Evolutionary conservation across 805 yeast species (phyloP).

Genomic region (Lipomyces oligophaga): DNA sequence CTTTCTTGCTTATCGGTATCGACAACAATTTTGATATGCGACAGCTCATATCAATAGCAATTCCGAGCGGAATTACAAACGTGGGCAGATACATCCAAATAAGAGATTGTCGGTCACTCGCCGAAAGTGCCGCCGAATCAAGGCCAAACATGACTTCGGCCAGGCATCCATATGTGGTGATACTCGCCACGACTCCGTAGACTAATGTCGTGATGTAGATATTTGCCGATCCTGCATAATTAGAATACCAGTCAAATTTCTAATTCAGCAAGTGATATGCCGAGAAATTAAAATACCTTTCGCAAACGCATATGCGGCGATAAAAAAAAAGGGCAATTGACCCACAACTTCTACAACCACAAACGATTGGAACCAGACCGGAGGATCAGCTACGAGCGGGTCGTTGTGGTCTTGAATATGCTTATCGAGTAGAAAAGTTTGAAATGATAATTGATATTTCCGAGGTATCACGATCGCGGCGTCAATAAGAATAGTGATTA

Average conservation of each 20-base stretch:
- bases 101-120: background rate
- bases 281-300: slow-evolving; percentile 33
- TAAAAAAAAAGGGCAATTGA: slow-evolving; percentile 76
- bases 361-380: slow-evolving; percentile 70
- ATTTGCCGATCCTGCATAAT: slow-evolving; percentile 28
- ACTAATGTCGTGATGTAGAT: slow-evolving; percentile 47
- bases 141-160: slow-evolving; percentile 5
- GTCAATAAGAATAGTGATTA: slow-evolving; percentile 3
- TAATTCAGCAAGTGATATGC: background rate
- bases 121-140: background rate
- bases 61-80: slow-evolving; percentile 2
- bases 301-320: slow-evolving; percentile 38
- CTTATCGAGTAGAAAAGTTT: slow-evolving; percentile 49
- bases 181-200: slow-evolving; percentile 82
- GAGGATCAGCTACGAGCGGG: slow-evolving; percentile 55
- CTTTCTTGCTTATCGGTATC: too few species aligned
- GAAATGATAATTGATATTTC: slow-evolving; percentile 37
- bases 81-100: slow-evolving; percentile 9
- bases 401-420: slow-evolving; percentile 70
- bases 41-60: slow-evolving; percentile 6
- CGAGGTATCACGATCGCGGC: slow-evolving; percentile 1
- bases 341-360: slow-evolving; percentile 67
- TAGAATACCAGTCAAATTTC: slow-evolving; percentile 5
- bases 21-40: slow-evolving; percentile 1
- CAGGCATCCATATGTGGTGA: slow-evolving; percentile 8